Evolutionary conservation across 495 filamentous ascomycete genomes (phyloP).

Genomic region (Penicillium angulare): DNA sequence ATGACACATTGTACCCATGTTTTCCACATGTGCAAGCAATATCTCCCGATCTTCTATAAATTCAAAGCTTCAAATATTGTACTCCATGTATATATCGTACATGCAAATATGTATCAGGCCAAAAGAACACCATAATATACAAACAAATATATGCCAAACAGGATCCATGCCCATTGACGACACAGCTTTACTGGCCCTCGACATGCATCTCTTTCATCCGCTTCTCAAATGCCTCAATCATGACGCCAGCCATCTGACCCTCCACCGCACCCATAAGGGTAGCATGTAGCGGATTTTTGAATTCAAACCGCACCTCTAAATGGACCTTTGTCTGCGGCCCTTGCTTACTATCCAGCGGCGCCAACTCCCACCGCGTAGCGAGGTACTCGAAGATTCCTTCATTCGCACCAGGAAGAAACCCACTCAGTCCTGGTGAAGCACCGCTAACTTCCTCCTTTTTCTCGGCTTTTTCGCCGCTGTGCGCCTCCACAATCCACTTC

Average conservation of each 20-base stretch:
- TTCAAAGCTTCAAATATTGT: not conserved
- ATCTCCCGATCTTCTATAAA: not conserved
- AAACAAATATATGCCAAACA: constrained; percentile 13
- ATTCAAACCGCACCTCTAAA: constrained; percentile 74
- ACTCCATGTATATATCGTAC: not conserved
- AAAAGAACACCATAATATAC: not conserved
- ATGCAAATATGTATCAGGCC: not conserved
- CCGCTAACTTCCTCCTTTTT: constrained; percentile 5
- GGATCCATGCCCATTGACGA: not conserved
- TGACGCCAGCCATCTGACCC: constrained; percentile 76
- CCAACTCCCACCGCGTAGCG: constrained; percentile 72
- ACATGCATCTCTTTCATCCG: constrained; percentile 60
- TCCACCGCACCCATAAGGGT: constrained; percentile 75
- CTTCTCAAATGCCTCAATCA: constrained; percentile 93
- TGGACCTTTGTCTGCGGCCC: constrained; percentile 62
- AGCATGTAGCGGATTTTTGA: constrained; percentile 80
- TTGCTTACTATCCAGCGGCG: constrained; percentile 37
- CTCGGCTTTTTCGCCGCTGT: constrained; percentile 57
- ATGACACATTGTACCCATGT: constrained; percentile 8
- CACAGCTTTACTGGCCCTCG: constrained; percentile 11
- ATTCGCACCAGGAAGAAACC: constrained; percentile 39
- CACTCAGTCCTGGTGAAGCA: constrained; percentile 11
- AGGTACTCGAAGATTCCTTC: constrained; percentile 71
- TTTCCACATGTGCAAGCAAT: too few species aligned
- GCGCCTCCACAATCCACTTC: constrained; percentile 66